Evolutionary conservation across 225 moss, liverwort and hornwort genomes (phyloP).

Genomic region (Lunularia cruciata): DNA sequence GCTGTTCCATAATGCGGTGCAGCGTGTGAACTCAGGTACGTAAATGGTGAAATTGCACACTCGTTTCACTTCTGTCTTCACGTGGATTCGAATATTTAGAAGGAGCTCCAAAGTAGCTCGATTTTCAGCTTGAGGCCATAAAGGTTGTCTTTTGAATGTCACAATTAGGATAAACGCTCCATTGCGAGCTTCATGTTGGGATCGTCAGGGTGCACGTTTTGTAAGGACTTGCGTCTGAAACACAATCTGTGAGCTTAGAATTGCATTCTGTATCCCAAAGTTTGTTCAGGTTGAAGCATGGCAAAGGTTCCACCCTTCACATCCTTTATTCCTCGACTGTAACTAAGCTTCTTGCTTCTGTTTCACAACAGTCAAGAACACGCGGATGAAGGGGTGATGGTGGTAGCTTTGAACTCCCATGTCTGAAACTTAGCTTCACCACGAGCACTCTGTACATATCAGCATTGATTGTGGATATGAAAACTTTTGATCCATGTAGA

Average conservation of each 20-base stretch:
- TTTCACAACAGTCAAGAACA: neutral
- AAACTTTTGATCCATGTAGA: conserved; percentile 4
- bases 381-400: neutral
- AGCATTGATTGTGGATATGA: neutral
- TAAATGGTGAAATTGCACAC: neutral
- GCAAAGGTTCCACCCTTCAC: too few species aligned
- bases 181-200: neutral
- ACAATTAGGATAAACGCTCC: neutral
- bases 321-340: too few species aligned
- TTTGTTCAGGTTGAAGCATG: too few species aligned
- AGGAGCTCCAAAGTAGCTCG: neutral
- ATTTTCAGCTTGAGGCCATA: too few species aligned
- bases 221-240: too few species aligned
- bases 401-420: neutral
- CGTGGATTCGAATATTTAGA: neutral
- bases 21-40: conserved; percentile 1
- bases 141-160: too few species aligned
- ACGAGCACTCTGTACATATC: conserved; percentile 7
- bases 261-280: too few species aligned
- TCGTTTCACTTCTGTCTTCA: neutral
- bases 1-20: neutral
- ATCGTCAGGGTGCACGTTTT: too few species aligned
- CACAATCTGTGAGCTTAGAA: too few species aligned
- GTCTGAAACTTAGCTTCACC: too few species aligned
- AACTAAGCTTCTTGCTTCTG: neutral